Evolutionary conservation across 352 stramenopile species (phyloP).

Genomic region (Pythium brachiatum): DNA sequence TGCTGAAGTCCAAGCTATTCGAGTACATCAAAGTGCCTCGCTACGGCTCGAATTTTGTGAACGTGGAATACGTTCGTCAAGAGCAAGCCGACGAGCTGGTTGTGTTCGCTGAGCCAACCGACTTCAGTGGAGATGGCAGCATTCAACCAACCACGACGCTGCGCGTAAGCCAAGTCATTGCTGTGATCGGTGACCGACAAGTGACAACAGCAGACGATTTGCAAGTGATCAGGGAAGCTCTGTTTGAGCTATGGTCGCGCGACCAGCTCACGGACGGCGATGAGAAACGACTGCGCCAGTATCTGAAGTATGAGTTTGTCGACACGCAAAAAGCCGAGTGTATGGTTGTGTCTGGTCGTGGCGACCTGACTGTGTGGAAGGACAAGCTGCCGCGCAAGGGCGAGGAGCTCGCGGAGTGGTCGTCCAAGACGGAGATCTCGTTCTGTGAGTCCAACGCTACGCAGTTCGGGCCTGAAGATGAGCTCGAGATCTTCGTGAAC

Average conservation of each 20-base stretch:
- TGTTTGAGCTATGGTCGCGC: constrained; percentile 4
- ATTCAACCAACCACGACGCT: constrained; percentile 7
- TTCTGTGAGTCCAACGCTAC: constrained; percentile 53
- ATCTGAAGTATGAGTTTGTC: constrained; percentile 8
- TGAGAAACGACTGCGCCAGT: constrained; percentile 4
- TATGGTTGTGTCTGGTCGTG: constrained; percentile 15
- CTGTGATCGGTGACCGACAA: not conserved
- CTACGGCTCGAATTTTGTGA: constrained; percentile 11
- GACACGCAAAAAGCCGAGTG: constrained; percentile 14
- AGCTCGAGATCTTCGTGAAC: constrained; percentile 36
- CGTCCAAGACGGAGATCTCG: constrained; percentile 26
- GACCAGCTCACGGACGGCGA: constrained; percentile 2
- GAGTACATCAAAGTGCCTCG: constrained; percentile 18
- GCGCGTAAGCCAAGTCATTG: not conserved
- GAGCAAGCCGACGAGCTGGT: constrained; percentile 10
- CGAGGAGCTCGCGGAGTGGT: constrained; percentile 21
- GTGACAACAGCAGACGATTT: not conserved
- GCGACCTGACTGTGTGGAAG: constrained; percentile 27
- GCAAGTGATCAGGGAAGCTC: constrained; percentile 7
- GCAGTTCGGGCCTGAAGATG: constrained; percentile 41
- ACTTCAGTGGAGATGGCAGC: too few relatives aligned
- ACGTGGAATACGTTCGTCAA: not conserved
- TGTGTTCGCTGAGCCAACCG: constrained; percentile 11
- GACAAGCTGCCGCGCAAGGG: constrained; percentile 30
- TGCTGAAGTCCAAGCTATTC: constrained; percentile 10